A percentile compares a stretch with the other conserved stretches of the same genome.
phyloP scores from a whole-genome alignment of 192 early-diverging fungal species.

The Podochytrium sp. region DNA sequence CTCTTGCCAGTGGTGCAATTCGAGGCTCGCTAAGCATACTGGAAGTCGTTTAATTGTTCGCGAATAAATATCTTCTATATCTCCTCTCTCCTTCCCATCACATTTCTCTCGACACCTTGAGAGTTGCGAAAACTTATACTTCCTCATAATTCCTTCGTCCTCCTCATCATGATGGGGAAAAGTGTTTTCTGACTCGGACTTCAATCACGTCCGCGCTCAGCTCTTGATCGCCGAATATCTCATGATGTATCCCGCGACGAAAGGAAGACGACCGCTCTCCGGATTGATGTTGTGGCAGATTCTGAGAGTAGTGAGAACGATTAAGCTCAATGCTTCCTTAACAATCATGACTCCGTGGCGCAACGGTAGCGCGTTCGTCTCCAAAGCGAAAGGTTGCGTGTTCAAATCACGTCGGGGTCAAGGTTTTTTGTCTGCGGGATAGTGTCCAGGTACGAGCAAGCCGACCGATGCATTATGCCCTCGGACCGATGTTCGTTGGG shows the following conservation, averaged over 20 bases:
- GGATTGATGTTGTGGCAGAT: conserved; percentile 81
- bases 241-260: conserved; percentile 61
- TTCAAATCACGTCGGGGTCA: conserved; percentile 18
- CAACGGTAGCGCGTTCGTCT: conserved; percentile 15
- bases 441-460: neutral
- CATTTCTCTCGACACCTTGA: neutral
- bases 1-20: conserved; percentile 88
- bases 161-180: conserved; percentile 43
- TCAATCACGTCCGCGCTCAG: conserved; percentile 81
- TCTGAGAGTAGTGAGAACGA: conserved; percentile 63
- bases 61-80: no score
- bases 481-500: no score
- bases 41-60: no score
- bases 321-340: neutral
- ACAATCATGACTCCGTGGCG: neutral
- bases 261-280: conserved; percentile 63
- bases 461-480: no score
- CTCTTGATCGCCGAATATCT: conserved; percentile 82
- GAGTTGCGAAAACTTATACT: neutral
- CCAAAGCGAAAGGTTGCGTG: conserved; percentile 24
- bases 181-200: conserved; percentile 93
- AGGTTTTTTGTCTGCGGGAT: neutral
- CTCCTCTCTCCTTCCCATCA: neutral
- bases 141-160: neutral
- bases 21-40: conserved; percentile 95